These are phyloP conservation scores for Aschersonia sp. DNA, from an alignment of 2,329 filamentous ascomycete genomes.

Conservation along the genomic window DNA sequence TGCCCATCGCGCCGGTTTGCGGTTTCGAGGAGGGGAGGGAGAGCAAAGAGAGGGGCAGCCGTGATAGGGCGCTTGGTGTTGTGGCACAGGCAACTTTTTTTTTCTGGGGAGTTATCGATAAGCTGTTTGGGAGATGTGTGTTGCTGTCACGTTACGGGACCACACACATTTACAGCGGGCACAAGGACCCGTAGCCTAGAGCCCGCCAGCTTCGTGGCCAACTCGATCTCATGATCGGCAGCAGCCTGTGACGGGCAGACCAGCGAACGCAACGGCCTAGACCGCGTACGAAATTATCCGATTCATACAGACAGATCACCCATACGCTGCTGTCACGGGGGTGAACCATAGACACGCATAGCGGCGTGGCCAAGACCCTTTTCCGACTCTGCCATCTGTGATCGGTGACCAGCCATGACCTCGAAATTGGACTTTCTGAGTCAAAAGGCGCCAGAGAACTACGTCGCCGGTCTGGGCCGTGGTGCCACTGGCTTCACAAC, in stretches of 20 bases:
- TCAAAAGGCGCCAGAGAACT: conserved; percentile 74
- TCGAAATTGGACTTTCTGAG: conserved; percentile 66
- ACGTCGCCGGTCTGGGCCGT: conserved; percentile 91
- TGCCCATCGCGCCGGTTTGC: conserved; percentile 29
- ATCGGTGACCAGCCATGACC: conserved; percentile 21
- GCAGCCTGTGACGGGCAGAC: no score
- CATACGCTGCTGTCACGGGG: no score
- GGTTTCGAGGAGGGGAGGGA: not conserved
- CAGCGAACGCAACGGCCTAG: no score
- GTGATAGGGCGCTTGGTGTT: not conserved
- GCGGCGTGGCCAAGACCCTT: no score
- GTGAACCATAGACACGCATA: no score
- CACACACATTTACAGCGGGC: not conserved
- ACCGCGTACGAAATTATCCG: no score
- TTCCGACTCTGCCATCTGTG: no score
- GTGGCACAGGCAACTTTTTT: not conserved
- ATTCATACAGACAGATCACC: no score
- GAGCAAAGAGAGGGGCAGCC: not conserved
- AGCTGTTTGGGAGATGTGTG: not conserved
- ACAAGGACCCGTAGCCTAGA: no score
- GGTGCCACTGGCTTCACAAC: conserved; percentile 98
- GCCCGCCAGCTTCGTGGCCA: no score
- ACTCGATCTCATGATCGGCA: no score
- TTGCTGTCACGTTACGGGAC: not conserved
- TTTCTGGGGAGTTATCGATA: not conserved